Evolutionary conservation across 257 asterid genomes (phyloP), one percentile per base, ranked within the genome.

Genomic region (Rhazya stricta): DNA sequence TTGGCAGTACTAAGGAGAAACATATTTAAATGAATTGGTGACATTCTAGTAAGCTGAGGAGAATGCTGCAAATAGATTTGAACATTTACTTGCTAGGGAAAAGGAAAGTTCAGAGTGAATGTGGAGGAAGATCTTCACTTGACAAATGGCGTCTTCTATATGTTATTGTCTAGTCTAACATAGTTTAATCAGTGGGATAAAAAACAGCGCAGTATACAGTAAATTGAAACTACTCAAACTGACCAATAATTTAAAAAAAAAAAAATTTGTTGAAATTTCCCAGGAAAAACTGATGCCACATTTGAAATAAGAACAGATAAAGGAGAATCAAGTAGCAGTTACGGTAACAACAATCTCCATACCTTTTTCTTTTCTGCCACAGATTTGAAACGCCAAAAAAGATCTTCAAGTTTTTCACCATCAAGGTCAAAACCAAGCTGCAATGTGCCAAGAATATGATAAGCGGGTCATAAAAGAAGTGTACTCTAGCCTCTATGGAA

Each of bases 361-460:
- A 94, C 97, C 97, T 94, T 94, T 86, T 94, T 94, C 80, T 85
- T 91, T 85, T 91, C 97, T 29, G 98, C 98, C 18, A 91, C 94
- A 77, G 85, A 85, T 86, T 94, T 94, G 86, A 90, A 94, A 72
- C 97, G 98, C 84, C 91, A 54, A 79, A 94, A 94, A 62, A 94
- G 96, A 85, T 88, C 96, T 72, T 91, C 97, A 75, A 94, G 93
- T 83, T 88, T 90, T 83, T 90, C 84, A 60, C 91, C 96, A 76
- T 90, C 91, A 79, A 94, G 84, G 82, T 88, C 97, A 53, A 84
- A 91, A 72, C 98, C 98, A 83, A 94, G 98, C 98, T 94, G 89
- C 68, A 79, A 80, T 51, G 79, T 72, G 69, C 78, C 48, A 69
- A 60, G 63, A 57, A 54, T 67, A 79, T 77, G 72, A 67, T 65